Base-by-base conservation (phyloP, 1,139 yeast species). In the Protomyces pachydermus region DNA sequence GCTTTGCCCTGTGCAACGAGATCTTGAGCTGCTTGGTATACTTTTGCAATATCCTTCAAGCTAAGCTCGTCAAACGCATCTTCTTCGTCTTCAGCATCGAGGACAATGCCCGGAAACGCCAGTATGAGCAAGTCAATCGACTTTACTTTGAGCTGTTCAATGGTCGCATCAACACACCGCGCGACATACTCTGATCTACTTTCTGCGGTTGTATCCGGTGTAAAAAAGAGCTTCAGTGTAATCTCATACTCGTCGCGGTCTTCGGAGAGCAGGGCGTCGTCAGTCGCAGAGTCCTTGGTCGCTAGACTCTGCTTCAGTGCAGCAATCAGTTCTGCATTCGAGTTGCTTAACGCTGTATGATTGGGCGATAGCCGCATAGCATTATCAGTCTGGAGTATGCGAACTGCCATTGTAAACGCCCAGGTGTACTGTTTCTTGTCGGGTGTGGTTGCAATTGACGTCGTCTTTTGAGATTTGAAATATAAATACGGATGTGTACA, bases 71-170 rank as follows among this genome's bases (percentile, higher is more conserved):
- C 35, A 45, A 60, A 60, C 5, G 37, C 50, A 12, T 37, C 56
- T 20, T 56, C 39, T 10, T 64, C 65, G 55, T 60, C 65, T 25
- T 32, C 60, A 9, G 64, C 66, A 55, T 57, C 66, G 48, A 61
- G 56, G 9, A 56, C 62, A 53, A 65, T 61, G 37, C 55, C 54
- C 16, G 64, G 64, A 48, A 60, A 60, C 48, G 64, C 55, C 20
- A 60, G 18, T 46, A 60, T 54, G 50, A 60, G 50, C 45, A 54
- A 48, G 23, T 60, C 58, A 14, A 60, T 28, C 51, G 18, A 16
- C 12, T 34, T 25, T 14, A 54, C 20, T 2, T 20, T 9, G 18
- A 60, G 50, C 8, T 56, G 50, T 3, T 37, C 16, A n/a, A 18
- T 39, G n/a, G 55, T 56, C 18, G 35, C 25, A 2, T 32, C 50